Base-by-base conservation (phyloP, 2,329 filamentous ascomycete species). In the Phialemonium atrogriseum region DNA sequence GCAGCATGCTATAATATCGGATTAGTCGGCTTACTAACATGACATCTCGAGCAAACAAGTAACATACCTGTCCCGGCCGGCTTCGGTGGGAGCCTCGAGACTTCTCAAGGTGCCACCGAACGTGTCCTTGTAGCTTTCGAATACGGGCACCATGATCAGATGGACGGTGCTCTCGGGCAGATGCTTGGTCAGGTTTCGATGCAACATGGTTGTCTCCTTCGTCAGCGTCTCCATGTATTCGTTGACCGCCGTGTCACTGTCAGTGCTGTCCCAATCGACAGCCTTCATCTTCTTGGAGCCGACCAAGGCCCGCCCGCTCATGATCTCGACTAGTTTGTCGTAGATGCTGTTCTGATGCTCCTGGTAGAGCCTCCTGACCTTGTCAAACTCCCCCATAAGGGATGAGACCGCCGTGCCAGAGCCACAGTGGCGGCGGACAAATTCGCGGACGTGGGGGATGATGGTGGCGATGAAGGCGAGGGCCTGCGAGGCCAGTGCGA, bases 241-340 rank as follows among this genome's bases (percentile, higher is more conserved):
- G 45, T 80, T 84, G 6, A 71, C 65, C 7, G 49, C 48, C 3
- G 58, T 49, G 24, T 60, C 62, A 9, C 50, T 55, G 27, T 62
- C 57, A 10, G 60, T 50, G 26, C 55, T 51, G 42, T 89, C 80
- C 82, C 86, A 94, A 41, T 84, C 68, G 24, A 88, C 73, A 29
- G 74, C 72, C 50, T 73, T 80, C 64, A 94, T 79, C 15, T 76
- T 73, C 49, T 78, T 80, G 23, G 85, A 78, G 48, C 89, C 86
- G 6, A 79, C 63, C 4, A 73, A 64, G 2, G 85, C 84, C 5
- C 87, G 76, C 2, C 76, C 77, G 34, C 78, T 81, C 83, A 95
- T 93, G 31, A 95, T 94, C 42, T 94, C 86, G 12, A 94, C 83
- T 1, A 95, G 65, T 53, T 95, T 95, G 49, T 94, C 86, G 52